phyloP scores from a whole-genome alignment of 371 early-diverging fungal genomes.

The Mortierella sp. region DNA sequence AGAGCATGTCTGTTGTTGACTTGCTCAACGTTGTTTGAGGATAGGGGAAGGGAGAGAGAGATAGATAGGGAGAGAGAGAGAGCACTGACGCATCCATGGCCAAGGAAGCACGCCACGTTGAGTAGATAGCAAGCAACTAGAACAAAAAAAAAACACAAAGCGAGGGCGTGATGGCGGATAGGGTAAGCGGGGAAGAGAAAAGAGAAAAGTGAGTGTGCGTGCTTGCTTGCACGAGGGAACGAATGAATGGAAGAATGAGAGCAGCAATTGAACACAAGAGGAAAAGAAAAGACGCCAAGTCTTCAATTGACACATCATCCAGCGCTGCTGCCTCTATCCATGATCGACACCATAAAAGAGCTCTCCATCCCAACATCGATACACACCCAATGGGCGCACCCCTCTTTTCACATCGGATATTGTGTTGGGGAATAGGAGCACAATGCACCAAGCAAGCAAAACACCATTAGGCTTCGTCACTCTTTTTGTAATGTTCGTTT shows the following conservation, averaged over 20 bases:
- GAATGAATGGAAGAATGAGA: background rate
- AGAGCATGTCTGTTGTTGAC: background rate
- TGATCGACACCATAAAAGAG: background rate
- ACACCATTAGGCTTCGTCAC: too few species aligned
- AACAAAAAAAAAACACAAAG: background rate
- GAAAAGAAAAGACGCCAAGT: too few species aligned
- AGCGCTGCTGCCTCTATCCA: background rate
- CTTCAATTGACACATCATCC: too few species aligned
- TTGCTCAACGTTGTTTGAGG: too few species aligned
- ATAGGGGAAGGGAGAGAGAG: background rate
- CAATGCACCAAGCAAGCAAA: too few species aligned
- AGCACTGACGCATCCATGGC: background rate
- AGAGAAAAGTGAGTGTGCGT: background rate
- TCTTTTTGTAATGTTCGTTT: background rate
- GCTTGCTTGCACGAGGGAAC: too few species aligned
- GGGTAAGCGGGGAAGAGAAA: background rate
- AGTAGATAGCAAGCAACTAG: background rate
- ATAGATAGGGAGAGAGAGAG: background rate
- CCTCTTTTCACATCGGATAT: background rate
- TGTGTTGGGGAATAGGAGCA: background rate
- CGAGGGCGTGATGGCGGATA: background rate
- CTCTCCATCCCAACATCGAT: too few species aligned
- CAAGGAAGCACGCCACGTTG: conserved; percentile 6
- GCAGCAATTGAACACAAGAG: background rate
- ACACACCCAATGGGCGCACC: background rate